A percentile compares a stretch with the other conserved stretches of the same genome.
Evolutionary conservation across 805 yeast genomes (phyloP).

Genomic region (Wickerhamomyces pijperi): DNA sequence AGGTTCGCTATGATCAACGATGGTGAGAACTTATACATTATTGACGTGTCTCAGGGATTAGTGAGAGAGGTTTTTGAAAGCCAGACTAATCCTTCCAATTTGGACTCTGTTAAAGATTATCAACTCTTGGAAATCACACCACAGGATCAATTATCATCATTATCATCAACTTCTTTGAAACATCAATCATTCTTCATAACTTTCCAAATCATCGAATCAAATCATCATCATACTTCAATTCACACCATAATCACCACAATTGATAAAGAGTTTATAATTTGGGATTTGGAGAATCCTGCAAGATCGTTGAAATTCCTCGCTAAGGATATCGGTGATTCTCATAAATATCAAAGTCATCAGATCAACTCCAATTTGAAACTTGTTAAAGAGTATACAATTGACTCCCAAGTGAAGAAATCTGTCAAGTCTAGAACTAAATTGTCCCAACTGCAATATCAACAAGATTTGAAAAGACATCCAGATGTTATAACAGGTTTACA

Average conservation of each 20-base stretch:
- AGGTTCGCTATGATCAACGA: slow-evolving; percentile 51
- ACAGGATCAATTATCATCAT: too few relatives aligned
- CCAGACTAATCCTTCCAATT: slow-evolving; percentile 3
- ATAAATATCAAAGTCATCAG: slow-evolving; percentile 16
- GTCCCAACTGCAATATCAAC: slow-evolving; percentile 32
- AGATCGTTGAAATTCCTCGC: slow-evolving; percentile 22
- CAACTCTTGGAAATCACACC: too few relatives aligned
- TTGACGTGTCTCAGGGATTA: slow-evolving; percentile 61
- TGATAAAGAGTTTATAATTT: slow-evolving; percentile 17
- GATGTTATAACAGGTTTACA: slow-evolving; percentile 41
- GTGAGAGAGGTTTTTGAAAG: slow-evolving; percentile 35
- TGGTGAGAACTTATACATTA: slow-evolving; percentile 57
- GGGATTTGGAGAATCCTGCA: slow-evolving; percentile 25
- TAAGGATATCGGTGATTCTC: neutral
- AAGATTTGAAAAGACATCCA: slow-evolving; percentile 32
- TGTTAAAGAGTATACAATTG: slow-evolving; percentile 14
- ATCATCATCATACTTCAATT: slow-evolving; percentile 10
- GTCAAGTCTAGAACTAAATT: slow-evolving; percentile 20
- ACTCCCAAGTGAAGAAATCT: slow-evolving; percentile 8
- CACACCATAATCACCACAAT: slow-evolving; percentile 10
- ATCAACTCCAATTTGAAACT: slow-evolving; percentile 28
- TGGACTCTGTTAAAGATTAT: slow-evolving; percentile 7
- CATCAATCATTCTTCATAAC: slow-evolving; percentile 10
- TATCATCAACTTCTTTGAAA: too few relatives aligned
- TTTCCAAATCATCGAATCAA: slow-evolving; percentile 10